Conservation (phyloP, 441 rosid genomes). For the Pelargonium fulgidum region DNA sequence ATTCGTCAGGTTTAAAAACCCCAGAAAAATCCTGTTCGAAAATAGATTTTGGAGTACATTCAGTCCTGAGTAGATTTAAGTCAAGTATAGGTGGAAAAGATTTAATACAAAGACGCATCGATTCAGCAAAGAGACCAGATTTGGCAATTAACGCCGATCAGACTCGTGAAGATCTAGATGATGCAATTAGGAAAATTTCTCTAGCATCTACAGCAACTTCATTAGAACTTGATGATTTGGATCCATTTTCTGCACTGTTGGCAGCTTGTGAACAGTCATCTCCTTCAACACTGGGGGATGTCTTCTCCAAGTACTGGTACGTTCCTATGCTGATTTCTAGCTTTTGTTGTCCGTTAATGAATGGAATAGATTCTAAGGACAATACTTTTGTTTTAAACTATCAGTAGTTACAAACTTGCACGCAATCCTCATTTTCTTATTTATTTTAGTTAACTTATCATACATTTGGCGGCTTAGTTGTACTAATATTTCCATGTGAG, state of each 20-base stretch:
- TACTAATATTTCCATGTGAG: background rate
- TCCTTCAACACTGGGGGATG: conserved; percentile 57
- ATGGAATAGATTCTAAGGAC: background rate
- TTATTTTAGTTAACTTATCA: background rate
- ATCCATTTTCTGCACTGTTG: conserved; percentile 56
- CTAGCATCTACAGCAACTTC: conserved; percentile 44
- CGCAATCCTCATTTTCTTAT: background rate
- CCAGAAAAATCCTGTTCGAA: conserved; percentile 35
- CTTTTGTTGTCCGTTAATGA: background rate
- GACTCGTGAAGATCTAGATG: conserved; percentile 42
- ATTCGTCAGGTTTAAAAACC: conserved; percentile 31
- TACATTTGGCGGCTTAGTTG: background rate
- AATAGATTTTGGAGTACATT: conserved; percentile 27
- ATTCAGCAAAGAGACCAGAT: conserved; percentile 23
- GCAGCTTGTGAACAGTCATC: conserved; percentile 59
- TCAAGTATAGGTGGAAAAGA: conserved; percentile 23
- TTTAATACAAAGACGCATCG: conserved; percentile 21
- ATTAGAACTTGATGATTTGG: conserved; percentile 31
- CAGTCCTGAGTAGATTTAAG: conserved; percentile 32
- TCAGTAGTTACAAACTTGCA: background rate
- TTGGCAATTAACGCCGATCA: conserved; percentile 19
- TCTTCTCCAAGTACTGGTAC: conserved; percentile 72
- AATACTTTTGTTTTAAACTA: no score
- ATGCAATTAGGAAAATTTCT: conserved; percentile 57
- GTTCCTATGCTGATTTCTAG: conserved; percentile 20